Evolutionary conservation across 1,284 basidiomycete species (phyloP), one percentile per base, ranked within the genome.

Genomic region (Abortiporus biennis): DNA sequence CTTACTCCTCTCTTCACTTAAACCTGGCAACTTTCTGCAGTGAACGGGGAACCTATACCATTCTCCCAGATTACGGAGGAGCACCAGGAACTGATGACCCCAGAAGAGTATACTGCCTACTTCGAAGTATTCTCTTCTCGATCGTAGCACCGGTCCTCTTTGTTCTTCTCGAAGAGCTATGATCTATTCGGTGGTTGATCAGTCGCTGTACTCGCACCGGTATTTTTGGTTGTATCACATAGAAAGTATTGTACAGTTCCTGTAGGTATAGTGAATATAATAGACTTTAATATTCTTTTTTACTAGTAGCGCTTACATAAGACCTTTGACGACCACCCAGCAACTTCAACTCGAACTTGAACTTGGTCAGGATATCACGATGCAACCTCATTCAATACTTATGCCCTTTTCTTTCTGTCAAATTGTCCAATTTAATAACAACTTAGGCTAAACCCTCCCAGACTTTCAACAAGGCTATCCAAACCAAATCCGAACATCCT

Each of bases 71-170:
- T 90, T 37, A 88, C 83, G 8, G 86, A 90, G 54, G 87, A 86
- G 51, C 80, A 89, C 53, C 83, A 89, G 52, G 85, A 88, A 39
- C 57, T 80, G 54, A 90, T 90, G 86, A 86, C 85, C 8, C 79
- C 85, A 6, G 87, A 90, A 41, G 86, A 90, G 59, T 90, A 89
- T 55, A 78, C 78, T n/a, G 73, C 76, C 20, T 89, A 78, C 64
- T 88, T 81, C 55, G 78, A 85, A 52, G 67, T 85, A 37, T 48
- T 59, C 44, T 47, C 49, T 6, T 45, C 53, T 8, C 42, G 44
- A 12, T 43, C 47, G 33, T 42, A 44, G 40, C 34, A 8, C 11
- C 29, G 13, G 15, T 12, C 37, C 9, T 29, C 27, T 8, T 29
- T 29, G 27, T 29, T n/a, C 27, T 29, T 8, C 8, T 29, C 9